These are phyloP conservation scores for Agastache rugosa DNA, from an alignment of 257 asterid genomes.

Conservation along the genomic window DNA sequence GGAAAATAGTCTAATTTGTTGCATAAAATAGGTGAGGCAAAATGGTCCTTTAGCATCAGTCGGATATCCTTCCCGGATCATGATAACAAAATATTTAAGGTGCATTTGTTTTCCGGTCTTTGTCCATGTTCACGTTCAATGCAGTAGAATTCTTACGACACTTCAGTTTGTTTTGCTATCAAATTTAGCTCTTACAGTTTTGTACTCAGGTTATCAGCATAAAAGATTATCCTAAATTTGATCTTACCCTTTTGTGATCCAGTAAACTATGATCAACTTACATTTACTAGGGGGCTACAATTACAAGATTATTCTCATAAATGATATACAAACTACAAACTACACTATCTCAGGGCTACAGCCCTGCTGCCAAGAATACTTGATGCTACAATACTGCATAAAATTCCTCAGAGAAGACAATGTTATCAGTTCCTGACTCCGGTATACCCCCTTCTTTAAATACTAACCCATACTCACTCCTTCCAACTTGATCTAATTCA, in stretches of 20 bases:
- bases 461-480: neutral
- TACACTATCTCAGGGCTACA: slow-evolving; percentile 5
- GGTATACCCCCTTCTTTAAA: slow-evolving; percentile 7
- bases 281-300: neutral
- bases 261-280: neutral
- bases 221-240: neutral
- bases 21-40: neutral
- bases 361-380: neutral
- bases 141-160: neutral
- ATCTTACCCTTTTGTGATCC: neutral
- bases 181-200: neutral
- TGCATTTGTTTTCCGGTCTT: neutral
- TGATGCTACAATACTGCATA: slow-evolving; percentile 1
- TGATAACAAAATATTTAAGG: neutral
- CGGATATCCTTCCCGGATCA: slow-evolving; percentile 11
- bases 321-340: neutral
- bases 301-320: neutral
- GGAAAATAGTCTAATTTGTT: neutral
- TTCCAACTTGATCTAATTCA: slow-evolving; percentile 18
- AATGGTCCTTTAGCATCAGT: slow-evolving; percentile 4
- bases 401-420: slow-evolving; percentile 10
- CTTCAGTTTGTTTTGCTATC: neutral
- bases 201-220: neutral
- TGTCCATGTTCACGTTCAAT: slow-evolving; percentile 1
- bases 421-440: neutral